These are phyloP conservation scores for Cercospora janseana DNA, from an alignment of 2,329 filamentous ascomycete species.

Conservation along the genomic window DNA sequence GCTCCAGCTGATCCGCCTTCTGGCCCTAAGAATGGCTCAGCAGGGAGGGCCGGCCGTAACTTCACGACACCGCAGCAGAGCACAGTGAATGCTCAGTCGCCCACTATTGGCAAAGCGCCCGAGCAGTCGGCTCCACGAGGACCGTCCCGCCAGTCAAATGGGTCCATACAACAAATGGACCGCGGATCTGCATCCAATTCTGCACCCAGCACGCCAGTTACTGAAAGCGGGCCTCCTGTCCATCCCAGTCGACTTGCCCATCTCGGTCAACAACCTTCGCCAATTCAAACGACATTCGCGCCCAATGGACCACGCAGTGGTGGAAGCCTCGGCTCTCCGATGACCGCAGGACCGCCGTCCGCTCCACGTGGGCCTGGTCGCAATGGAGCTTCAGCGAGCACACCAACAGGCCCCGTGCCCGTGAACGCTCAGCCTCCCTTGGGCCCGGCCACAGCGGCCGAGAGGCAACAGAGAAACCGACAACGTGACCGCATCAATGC, in stretches of 20 bases:
- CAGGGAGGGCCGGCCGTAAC: slow-evolving; percentile 42
- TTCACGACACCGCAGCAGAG: slow-evolving; percentile 37
- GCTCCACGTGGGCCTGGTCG: slow-evolving; percentile 29
- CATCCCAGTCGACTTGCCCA: slow-evolving; percentile 35
- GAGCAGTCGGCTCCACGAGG: slow-evolving; percentile 28
- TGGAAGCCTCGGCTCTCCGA: slow-evolving; percentile 24
- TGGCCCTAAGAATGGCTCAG: slow-evolving; percentile 51
- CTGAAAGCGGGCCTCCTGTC: slow-evolving; percentile 28
- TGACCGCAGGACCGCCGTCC: slow-evolving; percentile 33
- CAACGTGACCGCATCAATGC: slow-evolving; percentile 33
- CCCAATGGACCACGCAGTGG: slow-evolving; percentile 26
- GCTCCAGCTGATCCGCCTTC: slow-evolving; percentile 52
- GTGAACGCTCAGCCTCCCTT: slow-evolving; percentile 29
- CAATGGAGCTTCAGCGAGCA: slow-evolving; percentile 25
- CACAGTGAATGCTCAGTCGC: slow-evolving; percentile 28
- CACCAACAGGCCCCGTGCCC: slow-evolving; percentile 35
- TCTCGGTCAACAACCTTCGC: slow-evolving; percentile 28
- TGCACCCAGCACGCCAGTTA: slow-evolving; percentile 31
- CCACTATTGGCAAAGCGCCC: slow-evolving; percentile 26
- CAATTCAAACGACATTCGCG: slow-evolving; percentile 30
- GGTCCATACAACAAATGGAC: slow-evolving; percentile 22
- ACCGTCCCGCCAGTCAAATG: slow-evolving; percentile 19
- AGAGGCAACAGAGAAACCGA: slow-evolving; percentile 26
- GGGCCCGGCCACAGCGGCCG: slow-evolving; percentile 31
- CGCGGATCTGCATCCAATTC: slow-evolving; percentile 28